Evolutionary conservation across 768 basidiomycete species (phyloP).

Genomic region (Lactarius evosmus): DNA sequence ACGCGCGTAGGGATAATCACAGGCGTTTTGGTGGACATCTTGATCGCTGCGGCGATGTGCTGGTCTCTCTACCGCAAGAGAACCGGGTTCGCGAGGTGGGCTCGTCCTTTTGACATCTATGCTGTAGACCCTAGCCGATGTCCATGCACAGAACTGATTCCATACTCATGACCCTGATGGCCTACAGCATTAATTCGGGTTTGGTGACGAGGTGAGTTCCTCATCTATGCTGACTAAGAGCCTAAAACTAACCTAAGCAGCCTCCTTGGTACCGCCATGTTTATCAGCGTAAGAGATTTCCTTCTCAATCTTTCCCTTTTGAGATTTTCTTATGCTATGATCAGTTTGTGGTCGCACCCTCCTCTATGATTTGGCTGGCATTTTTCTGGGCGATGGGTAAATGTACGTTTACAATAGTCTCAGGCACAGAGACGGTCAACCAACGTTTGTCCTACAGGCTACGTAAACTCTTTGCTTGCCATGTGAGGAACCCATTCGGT

Average conservation of each 20-base stretch:
- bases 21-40: slow-evolving; percentile 47
- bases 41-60: slow-evolving; percentile 48
- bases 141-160: slow-evolving; percentile 30
- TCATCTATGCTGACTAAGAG: background rate
- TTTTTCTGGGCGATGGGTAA: slow-evolving; percentile 53
- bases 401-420: slow-evolving; percentile 37
- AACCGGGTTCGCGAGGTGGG: slow-evolving; percentile 46
- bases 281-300: slow-evolving; percentile 22
- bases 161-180: slow-evolving; percentile 31
- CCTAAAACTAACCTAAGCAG: slow-evolving; percentile 17
- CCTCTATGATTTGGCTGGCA: slow-evolving; percentile 46
- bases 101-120: background rate
- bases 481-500: slow-evolving; percentile 37
- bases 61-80: slow-evolving; percentile 46
- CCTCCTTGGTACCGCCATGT: slow-evolving; percentile 25
- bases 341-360: slow-evolving; percentile 38
- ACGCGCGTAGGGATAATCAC: slow-evolving; percentile 45
- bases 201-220: slow-evolving; percentile 30
- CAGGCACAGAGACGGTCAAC: background rate
- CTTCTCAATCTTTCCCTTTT: background rate
- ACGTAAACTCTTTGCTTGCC: slow-evolving; percentile 52
- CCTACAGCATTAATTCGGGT: slow-evolving; percentile 33
- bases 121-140: background rate
- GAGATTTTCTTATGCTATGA: background rate
- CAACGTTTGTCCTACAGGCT: slow-evolving; percentile 37